Evolutionary conservation across 305 asterid genomes (phyloP).

Genomic region (Euphrasia arctica): DNA sequence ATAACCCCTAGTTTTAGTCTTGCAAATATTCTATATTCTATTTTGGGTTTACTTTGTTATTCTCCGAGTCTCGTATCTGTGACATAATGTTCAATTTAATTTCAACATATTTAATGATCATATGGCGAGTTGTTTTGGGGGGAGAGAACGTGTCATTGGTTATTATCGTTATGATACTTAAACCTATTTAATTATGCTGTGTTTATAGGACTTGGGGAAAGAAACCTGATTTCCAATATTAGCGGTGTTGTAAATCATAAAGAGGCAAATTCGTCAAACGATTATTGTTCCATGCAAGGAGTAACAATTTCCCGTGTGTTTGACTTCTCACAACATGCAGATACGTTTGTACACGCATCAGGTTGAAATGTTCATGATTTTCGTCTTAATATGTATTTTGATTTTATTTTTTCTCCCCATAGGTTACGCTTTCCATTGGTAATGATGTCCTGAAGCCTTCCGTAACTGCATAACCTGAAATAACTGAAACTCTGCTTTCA

Average conservation of each 20-base stretch:
- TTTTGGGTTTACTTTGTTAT: background rate
- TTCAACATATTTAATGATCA: constrained; percentile 66
- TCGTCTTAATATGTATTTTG: background rate
- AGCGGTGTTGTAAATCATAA: constrained; percentile 6
- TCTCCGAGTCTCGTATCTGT: background rate
- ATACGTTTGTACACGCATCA: constrained; percentile 5
- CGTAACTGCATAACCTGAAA: constrained; percentile 97
- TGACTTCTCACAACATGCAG: background rate
- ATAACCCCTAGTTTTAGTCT: background rate
- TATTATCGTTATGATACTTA: constrained; percentile 24
- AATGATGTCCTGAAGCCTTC: constrained; percentile 87
- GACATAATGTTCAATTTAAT: background rate
- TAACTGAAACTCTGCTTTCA: constrained; percentile 58
- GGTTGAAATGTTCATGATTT: constrained; percentile 7
- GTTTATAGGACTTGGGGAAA: background rate
- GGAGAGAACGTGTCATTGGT: constrained; percentile 91
- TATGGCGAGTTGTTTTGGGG: constrained; percentile 74
- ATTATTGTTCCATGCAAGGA: background rate
- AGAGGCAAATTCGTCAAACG: background rate
- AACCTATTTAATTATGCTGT: constrained; percentile 11
- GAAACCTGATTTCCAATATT: background rate
- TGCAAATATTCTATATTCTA: too few species aligned
- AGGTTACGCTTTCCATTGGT: constrained; percentile 95
- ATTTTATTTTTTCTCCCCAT: constrained; percentile 16
- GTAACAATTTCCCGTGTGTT: background rate